Evolutionary conservation across 148 eudicot species (phyloP), one percentile per base, ranked within the genome.

Genomic region (Fagopyrum homotropicum): DNA sequence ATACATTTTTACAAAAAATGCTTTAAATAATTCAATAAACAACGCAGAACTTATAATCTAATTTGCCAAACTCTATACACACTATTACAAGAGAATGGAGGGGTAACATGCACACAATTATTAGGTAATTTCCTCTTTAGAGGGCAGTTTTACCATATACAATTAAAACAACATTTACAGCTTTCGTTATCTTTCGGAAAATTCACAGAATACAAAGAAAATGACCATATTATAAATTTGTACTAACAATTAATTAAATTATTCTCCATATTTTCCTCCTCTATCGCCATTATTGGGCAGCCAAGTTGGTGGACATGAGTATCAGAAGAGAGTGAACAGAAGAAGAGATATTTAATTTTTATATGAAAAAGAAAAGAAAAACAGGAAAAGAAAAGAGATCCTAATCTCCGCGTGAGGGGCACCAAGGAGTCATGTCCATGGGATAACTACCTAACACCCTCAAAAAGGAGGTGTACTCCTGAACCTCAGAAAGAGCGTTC

Each of bases 381-480:
- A 66, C 14, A 8, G 6, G 11, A 43, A 35, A 14, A 9, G 47
- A 6, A 66, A 40, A 14, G 69, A 5, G 69, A 30, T 5, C 46
- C 71, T 66, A 66, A 66, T 66, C 71, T 64, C 45, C 45, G 0
- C 71, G 71, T 6, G 47, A 66, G 1, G 71, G 71, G 46, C 71
- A 66, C 97, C 96, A 95, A 10, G 99, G 97, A 3, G 96, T 81
- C 96, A 95, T 90, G 52, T 95, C 98, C 93, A 95, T 95, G 6
- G 98, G 98, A 75, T 92, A 95, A 60, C 98, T 95, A 1, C 98
- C 98, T 81, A 95, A 74, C 45, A 95, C 97, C 86, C 97, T 83
- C 80, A 95, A 76, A 81, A 92, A 95, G 2, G 96, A 86, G 0
- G 71, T 66, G 96, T 95, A 84, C 77, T 95, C 99, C 75, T 95